Percentiles rank a stretch among this genome's conserved stretches.
Conservation (phyloP, 2,329 filamentous ascomycete genomes). For the Hymenoscyphus salicellus region DNA sequence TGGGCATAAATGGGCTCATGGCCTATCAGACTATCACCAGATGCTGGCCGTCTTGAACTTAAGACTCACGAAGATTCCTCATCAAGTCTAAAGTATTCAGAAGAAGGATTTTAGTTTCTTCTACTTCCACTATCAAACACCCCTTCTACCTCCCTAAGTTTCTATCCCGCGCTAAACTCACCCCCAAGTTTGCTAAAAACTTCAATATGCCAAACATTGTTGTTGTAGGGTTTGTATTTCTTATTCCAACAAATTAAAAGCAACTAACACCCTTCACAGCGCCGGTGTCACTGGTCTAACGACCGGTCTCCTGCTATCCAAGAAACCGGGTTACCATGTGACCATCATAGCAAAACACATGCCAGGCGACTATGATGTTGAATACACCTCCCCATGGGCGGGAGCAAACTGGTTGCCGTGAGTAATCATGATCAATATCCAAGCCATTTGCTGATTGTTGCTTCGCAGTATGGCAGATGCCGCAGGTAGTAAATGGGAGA, state of each 20-base stretch:
- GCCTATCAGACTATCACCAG: too few species aligned
- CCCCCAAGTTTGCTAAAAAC: not conserved
- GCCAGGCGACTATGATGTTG: conserved; percentile 85
- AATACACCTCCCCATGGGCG: conserved; percentile 87
- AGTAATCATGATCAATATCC: not conserved
- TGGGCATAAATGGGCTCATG: too few species aligned
- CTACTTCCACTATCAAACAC: too few species aligned
- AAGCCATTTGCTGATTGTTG: conserved; percentile 2
- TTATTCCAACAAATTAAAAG: not conserved
- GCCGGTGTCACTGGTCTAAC: conserved; percentile 65
- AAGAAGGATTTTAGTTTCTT: too few species aligned
- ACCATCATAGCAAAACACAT: conserved; percentile 81
- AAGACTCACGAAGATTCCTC: too few species aligned
- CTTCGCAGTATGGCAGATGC: conserved; percentile 28
- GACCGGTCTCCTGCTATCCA: conserved; percentile 59
- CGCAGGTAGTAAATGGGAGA: conserved; percentile 45
- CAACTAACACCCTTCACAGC: conserved; percentile 37
- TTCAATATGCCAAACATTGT: conserved; percentile 38
- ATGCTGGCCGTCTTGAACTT: too few species aligned
- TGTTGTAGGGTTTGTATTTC: conserved; percentile 37
- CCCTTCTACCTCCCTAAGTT: not conserved
- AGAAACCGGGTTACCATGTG: conserved; percentile 52
- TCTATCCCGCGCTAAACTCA: not conserved
- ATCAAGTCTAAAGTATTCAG: too few species aligned
- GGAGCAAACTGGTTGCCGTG: conserved; percentile 61